A percentile compares a stretch with the other conserved stretches of the same genome.
phyloP scores from a whole-genome alignment of 805 yeast genomes.

The Wickerhamia fluorescens region DNA sequence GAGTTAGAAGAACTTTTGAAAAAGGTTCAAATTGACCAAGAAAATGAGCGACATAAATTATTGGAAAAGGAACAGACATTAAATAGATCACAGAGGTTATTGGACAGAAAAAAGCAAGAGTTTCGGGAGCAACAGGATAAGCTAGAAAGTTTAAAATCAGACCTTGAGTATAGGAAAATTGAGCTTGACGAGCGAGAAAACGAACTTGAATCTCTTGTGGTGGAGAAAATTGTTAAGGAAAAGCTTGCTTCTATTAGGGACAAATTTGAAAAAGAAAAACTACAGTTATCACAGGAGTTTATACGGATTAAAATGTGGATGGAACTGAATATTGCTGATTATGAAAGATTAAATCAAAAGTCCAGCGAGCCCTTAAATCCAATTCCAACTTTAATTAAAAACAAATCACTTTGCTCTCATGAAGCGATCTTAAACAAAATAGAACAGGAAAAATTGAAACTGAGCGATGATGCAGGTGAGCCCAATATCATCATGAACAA shows the following conservation, averaged over 20 bases:
- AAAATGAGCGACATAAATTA: background rate
- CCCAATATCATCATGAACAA: slow-evolving; percentile 1
- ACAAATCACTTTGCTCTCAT: background rate
- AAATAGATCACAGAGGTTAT: background rate
- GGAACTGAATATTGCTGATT: slow-evolving; percentile 6
- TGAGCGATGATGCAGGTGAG: background rate
- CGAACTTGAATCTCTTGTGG: slow-evolving; percentile 3
- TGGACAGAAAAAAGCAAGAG: slow-evolving; percentile 1
- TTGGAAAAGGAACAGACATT: slow-evolving; percentile 1
- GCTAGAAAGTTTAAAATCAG: slow-evolving; percentile 1
- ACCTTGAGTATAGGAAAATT: slow-evolving; percentile 4
- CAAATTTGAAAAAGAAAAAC: slow-evolving; percentile 3
- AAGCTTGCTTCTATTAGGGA: slow-evolving; percentile 6
- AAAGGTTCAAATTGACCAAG: background rate
- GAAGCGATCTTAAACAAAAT: slow-evolving; percentile 2
- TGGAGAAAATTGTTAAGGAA: slow-evolving; percentile 4
- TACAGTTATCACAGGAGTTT: slow-evolving; percentile 6
- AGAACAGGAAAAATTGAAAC: background rate
- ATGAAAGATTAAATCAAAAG: slow-evolving; percentile 4
- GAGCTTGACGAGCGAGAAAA: slow-evolving; percentile 6
- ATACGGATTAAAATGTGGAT: slow-evolving; percentile 5
- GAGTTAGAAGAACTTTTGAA: slow-evolving; percentile 1
- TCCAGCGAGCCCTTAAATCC: background rate
- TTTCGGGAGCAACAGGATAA: background rate
- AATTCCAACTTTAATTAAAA: background rate